phyloP scores from a whole-genome alignment of 768 basidiomycete species.

The Pisolithus marmoratus region DNA sequence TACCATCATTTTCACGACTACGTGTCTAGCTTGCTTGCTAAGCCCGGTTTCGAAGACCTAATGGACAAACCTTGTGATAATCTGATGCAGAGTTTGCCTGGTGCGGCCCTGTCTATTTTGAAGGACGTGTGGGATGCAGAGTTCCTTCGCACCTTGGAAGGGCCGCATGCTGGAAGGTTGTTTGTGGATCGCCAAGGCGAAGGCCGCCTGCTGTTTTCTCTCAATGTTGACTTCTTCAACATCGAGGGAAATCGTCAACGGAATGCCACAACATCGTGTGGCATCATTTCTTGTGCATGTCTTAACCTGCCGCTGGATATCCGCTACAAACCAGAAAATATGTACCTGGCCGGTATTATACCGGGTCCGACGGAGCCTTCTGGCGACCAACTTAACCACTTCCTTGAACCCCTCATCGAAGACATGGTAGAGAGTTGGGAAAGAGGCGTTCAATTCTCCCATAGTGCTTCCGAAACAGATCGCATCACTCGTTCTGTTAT shows the following conservation, averaged over 20 bases:
- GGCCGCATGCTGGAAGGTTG: conserved; percentile 7
- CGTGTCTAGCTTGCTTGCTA: too few species aligned
- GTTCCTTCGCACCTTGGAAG: conserved; percentile 24
- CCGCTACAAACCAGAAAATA: conserved; percentile 32
- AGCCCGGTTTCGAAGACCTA: too few species aligned
- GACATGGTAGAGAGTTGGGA: conserved; percentile 28
- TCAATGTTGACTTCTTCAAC: conserved; percentile 34
- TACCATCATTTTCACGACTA: background rate
- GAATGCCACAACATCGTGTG: conserved; percentile 21
- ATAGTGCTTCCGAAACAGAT: conserved; percentile 8
- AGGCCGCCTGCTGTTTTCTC: conserved; percentile 25
- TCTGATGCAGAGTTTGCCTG: too few species aligned
- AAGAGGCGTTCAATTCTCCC: conserved; percentile 20
- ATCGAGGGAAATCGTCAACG: conserved; percentile 20
- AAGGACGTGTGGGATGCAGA: background rate
- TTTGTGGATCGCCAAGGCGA: conserved; percentile 13
- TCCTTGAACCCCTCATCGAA: conserved; percentile 29
- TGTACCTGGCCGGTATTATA: conserved; percentile 33
- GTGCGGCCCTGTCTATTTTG: conserved; percentile 13
- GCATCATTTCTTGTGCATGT: conserved; percentile 12
- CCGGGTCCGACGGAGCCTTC: conserved; percentile 33
- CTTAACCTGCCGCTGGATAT: conserved; percentile 31
- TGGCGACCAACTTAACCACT: conserved; percentile 28
- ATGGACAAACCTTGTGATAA: too few species aligned
- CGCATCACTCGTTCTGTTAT: conserved; percentile 20